These are phyloP conservation scores for Berkeleyomyces basicola DNA, from an alignment of 2,329 filamentous ascomycete species.

Conservation along the genomic window DNA sequence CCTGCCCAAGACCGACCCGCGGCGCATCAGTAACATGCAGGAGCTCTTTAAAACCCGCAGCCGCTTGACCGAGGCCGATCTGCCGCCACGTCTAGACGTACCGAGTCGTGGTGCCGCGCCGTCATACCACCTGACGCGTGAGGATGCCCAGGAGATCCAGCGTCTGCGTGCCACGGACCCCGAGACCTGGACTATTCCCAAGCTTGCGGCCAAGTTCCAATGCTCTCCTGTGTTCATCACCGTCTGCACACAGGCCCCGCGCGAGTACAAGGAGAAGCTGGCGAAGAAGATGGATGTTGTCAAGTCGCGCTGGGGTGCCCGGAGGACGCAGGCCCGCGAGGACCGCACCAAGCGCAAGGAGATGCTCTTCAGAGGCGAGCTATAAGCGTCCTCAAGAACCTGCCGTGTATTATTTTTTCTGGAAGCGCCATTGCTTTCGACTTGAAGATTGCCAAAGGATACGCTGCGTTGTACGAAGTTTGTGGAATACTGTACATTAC, in stretches of 20 bases:
- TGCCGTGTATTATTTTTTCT: background rate
- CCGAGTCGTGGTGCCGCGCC: conserved; percentile 19
- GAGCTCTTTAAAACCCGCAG: conserved; percentile 24
- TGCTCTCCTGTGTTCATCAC: conserved; percentile 41
- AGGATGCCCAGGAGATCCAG: conserved; percentile 44
- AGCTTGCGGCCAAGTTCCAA: conserved; percentile 36
- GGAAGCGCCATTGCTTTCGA: background rate
- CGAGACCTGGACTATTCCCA: conserved; percentile 34
- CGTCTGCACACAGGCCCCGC: conserved; percentile 36
- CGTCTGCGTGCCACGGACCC: conserved; percentile 36
- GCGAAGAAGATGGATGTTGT: conserved; percentile 30
- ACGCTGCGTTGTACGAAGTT: conserved; percentile 2
- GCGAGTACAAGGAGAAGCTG: conserved; percentile 31
- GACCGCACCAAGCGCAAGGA: conserved; percentile 37
- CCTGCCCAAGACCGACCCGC: conserved; percentile 39
- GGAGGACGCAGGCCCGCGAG: conserved; percentile 35
- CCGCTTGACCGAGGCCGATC: conserved; percentile 12
- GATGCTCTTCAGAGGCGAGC: conserved; percentile 34
- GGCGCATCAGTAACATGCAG: conserved; percentile 32
- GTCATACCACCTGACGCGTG: conserved; percentile 34
- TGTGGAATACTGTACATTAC: conserved; percentile 11
- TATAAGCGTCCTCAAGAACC: conserved; percentile 23
- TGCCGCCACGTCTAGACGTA: conserved; percentile 15
- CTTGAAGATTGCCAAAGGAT: background rate
- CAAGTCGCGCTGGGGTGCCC: conserved; percentile 41